phyloP scores from a whole-genome alignment of 2,329 filamentous ascomycete species.

The Bisporella sp. region DNA sequence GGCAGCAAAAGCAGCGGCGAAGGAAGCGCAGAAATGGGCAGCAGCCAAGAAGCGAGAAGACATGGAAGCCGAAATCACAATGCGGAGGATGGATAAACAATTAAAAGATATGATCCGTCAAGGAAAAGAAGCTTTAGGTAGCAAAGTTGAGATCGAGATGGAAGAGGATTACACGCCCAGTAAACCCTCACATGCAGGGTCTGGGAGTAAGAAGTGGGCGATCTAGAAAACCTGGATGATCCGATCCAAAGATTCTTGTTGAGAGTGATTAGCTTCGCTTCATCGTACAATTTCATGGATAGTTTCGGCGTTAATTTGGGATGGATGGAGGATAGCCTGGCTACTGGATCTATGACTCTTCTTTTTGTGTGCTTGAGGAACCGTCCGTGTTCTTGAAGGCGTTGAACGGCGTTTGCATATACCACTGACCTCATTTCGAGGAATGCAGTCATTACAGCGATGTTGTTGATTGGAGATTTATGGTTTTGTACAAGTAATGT shows the following conservation, averaged over 20 bases:
- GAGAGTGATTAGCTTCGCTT: neutral
- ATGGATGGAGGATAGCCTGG: neutral
- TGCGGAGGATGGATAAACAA: constrained; percentile 72
- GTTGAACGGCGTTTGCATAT: no score
- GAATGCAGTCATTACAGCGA: no score
- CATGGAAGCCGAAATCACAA: constrained; percentile 68
- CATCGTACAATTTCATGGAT: neutral
- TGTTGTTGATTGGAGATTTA: no score
- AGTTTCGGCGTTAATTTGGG: neutral
- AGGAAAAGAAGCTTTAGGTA: constrained; percentile 78
- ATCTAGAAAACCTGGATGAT: constrained; percentile 10
- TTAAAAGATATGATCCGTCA: constrained; percentile 83
- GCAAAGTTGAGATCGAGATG: constrained; percentile 35
- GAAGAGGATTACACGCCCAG: constrained; percentile 15
- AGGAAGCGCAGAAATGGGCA: constrained; percentile 68
- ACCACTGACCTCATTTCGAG: no score
- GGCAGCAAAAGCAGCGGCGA: constrained; percentile 31
- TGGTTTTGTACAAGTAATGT: no score
- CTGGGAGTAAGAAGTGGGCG: neutral
- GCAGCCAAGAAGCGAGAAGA: constrained; percentile 68
- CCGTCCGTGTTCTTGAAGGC: no score
- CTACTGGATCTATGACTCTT: no score
- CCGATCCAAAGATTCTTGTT: neutral
- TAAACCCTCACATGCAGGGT: no score
- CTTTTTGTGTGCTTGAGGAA: no score